Evolutionary conservation across 805 yeast species (phyloP).

Genomic region (Candida maesae): DNA sequence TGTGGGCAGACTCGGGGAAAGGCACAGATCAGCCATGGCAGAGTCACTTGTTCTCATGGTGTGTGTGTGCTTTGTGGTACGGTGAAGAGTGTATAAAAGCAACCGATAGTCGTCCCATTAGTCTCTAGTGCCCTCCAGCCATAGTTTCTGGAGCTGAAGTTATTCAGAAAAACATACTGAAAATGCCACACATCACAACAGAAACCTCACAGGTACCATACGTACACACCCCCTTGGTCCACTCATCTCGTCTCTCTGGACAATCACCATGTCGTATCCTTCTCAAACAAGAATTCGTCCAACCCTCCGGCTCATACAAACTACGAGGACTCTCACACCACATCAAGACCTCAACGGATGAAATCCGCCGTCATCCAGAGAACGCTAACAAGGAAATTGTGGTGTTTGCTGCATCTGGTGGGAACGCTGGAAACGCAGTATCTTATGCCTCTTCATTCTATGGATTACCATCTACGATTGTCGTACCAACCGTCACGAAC

Average conservation of each 20-base stretch:
- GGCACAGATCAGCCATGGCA: too few species aligned
- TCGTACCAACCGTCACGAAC: slow-evolving; percentile 51
- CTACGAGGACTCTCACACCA: slow-evolving; percentile 51
- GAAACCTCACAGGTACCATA: slow-evolving; percentile 13
- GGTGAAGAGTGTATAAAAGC: too few species aligned
- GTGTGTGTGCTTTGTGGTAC: too few species aligned
- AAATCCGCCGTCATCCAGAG: slow-evolving; percentile 23
- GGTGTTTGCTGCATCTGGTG: slow-evolving; percentile 52
- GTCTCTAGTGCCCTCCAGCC: too few species aligned
- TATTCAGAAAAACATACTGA: too few species aligned
- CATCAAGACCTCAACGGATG: slow-evolving; percentile 32
- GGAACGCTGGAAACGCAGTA: slow-evolving; percentile 55
- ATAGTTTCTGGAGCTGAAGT: too few species aligned
- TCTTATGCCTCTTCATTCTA: slow-evolving; percentile 41
- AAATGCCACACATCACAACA: too few species aligned
- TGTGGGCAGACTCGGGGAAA: too few species aligned
- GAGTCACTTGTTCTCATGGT: too few species aligned
- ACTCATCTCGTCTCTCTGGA: slow-evolving; percentile 31
- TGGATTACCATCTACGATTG: slow-evolving; percentile 47
- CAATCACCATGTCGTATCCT: slow-evolving; percentile 35
- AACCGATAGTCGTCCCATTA: too few species aligned
- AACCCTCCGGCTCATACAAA: slow-evolving; percentile 57
- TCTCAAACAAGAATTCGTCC: slow-evolving; percentile 48
- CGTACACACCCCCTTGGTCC: slow-evolving; percentile 36
- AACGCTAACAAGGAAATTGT: slow-evolving; percentile 30